Percentiles rank a stretch among this genome's conserved stretches.
phyloP scores from a whole-genome alignment of 1,284 basidiomycete genomes.

The Apiotrichum porosum region DNA sequence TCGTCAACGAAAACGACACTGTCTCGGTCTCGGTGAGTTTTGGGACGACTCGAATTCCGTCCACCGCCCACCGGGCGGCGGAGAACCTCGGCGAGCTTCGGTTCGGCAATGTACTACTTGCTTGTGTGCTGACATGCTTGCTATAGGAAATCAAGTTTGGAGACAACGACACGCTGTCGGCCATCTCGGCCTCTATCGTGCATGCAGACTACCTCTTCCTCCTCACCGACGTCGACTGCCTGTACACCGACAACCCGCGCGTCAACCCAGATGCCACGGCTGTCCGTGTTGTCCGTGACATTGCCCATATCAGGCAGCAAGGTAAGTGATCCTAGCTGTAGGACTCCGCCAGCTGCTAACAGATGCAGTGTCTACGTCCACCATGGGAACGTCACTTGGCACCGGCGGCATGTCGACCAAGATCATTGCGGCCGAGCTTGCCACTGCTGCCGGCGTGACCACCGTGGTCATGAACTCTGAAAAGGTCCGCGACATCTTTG shows the following conservation, averaged over 20 bases:
- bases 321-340: conserved; percentile 59
- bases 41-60: too few relatives aligned
- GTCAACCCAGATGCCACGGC: conserved; percentile 77
- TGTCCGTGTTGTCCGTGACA: conserved; percentile 77
- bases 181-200: conserved; percentile 93
- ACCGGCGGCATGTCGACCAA: conserved; percentile 99
- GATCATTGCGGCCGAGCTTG: conserved; percentile 95
- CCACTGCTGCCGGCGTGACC: conserved; percentile 90
- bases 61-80: neutral
- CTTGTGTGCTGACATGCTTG: conserved; percentile 1
- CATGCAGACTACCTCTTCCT: conserved; percentile 97
- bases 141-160: conserved; percentile 96
- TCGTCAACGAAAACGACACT: conserved; percentile 96
- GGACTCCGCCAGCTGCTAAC: neutral
- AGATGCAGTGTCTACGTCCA: conserved; percentile 76
- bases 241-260: conserved; percentile 89
- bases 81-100: too few relatives aligned
- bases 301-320: conserved; percentile 72
- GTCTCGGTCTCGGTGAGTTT: conserved; percentile 81
- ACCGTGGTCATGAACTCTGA: conserved; percentile 85
- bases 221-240: conserved; percentile 91
- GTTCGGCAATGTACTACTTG: neutral
- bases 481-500: conserved; percentile 69
- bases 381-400: conserved; percentile 85
- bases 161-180: conserved; percentile 96